A percentile compares a stretch with the other conserved stretches of the same genome.
These are phyloP conservation scores for Detonula confervacea DNA, from an alignment of 352 stramenopile species.

Conservation along the genomic window DNA sequence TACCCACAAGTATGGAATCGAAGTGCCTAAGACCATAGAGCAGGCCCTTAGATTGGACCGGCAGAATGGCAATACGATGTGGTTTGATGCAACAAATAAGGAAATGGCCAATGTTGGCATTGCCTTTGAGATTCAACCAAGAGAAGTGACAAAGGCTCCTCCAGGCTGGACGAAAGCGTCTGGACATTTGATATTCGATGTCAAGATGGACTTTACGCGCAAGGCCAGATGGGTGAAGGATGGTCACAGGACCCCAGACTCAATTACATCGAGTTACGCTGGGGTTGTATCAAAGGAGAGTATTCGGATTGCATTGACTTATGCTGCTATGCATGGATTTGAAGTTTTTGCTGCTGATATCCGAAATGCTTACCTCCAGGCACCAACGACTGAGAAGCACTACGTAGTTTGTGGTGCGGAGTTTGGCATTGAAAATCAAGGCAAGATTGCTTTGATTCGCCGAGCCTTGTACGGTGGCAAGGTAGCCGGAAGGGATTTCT, in stretches of 20 bases:
- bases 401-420: slow-evolving; percentile 48
- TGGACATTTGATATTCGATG: slow-evolving; percentile 45
- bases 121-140: slow-evolving; percentile 59
- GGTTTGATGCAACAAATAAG: slow-evolving; percentile 54
- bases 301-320: slow-evolving; percentile 32
- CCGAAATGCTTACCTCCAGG: slow-evolving; percentile 47
- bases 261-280: slow-evolving; percentile 41
- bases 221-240: slow-evolving; percentile 34
- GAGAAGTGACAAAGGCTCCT: neutral
- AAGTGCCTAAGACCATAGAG: slow-evolving; percentile 51
- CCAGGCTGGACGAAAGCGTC: neutral
- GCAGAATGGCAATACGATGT: slow-evolving; percentile 55
- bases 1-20: slow-evolving; percentile 66
- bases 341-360: slow-evolving; percentile 53
- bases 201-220: slow-evolving; percentile 49
- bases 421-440: slow-evolving; percentile 53
- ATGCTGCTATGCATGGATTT: slow-evolving; percentile 37
- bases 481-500: slow-evolving; percentile 24
- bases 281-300: slow-evolving; percentile 48
- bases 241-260: slow-evolving; percentile 11
- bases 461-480: slow-evolving; percentile 66
- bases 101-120: slow-evolving; percentile 64
- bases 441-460: slow-evolving; percentile 38
- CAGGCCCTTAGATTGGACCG: slow-evolving; percentile 51
- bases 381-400: slow-evolving; percentile 9